Evolutionary conservation across 805 yeast genomes (phyloP), one percentile per base, ranked within the genome.

Genomic region (Grigorovia humatica): DNA sequence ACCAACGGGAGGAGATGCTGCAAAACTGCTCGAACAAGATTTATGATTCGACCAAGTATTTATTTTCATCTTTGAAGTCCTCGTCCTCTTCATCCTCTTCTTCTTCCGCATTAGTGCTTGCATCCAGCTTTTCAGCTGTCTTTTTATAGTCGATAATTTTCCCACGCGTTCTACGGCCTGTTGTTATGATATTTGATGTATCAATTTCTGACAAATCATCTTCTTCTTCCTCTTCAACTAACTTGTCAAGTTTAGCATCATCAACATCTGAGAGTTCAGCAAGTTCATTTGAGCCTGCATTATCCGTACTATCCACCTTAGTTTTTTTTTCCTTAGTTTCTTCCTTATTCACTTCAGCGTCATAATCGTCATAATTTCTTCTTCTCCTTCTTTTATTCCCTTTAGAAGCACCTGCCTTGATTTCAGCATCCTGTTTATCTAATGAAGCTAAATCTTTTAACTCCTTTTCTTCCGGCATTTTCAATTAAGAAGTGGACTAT

Each of bases 111-210:
- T 27, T 18, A 9, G 23, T 15, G 19, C 30, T 72, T 52, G 70
- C 71, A 50, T 78, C 81, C 60, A 87, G 69, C 63, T 85, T 79
- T 58, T 80, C 85, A 19, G 88, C 86, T 15, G 95, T 88, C 69
- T 86, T 83, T 52, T 80, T 74, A 67, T 85, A 89, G 69, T 89
- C 96, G 59, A 90, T 84, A 18, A 83, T 85, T 63, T 82, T 85
- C 15, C 96, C 95, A 59, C 97, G 79, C 8, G 96, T 89, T 74
- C 96, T 85, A 70, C 95, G 77, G 13, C 95, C 93, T 17, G 80
- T 71, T n/a, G 84, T 76, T 57, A 88, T 88, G 65, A 89, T 88
- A 69, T 89, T 90, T 43, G 88, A 72, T 43, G 84, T 74, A 63
- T 87, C 95, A 58, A 89, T 86, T 68, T 85, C 95, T 40, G 77